Evolutionary conservation across 805 yeast genomes (phyloP), one percentile per base, ranked within the genome.

Genomic region (Saccharomycopsis capsularis): DNA sequence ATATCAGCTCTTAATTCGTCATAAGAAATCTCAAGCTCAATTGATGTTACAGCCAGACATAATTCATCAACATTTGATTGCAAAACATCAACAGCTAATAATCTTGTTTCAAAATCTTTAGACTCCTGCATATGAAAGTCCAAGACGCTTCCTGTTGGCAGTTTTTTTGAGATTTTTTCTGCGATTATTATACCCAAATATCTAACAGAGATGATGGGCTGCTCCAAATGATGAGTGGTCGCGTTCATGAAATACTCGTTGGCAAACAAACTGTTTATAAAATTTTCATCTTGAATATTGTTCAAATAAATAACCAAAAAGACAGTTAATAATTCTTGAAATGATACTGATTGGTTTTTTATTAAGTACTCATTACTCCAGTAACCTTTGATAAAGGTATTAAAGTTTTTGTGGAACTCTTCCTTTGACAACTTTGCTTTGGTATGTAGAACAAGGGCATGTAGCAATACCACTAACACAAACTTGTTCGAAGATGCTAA

Each of bases 101-200:
- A 30, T 15, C 25, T 27, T 36, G 38, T 23, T 19, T 47, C 50
- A 37, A 19, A 52, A 4, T 29, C 39, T 16, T 42, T 42, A 4
- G 50, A 25, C 5, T 42, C 40, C 13, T 36, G 24, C 22, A 52
- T 48, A n/a, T 52, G 25, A 41, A 52, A 52, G 16, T 52, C 48
- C 22, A 52, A 42, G 1, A 19, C 39, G 4, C 24, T 23, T 9
- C 39, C 19, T 35, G 25, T 30, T 29, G 9, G 13, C 9, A 11
- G 22, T 25, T 24, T 32, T 47, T 2, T 48, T 21, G 47, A 37
- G 21, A 53, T 30, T 32, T 39, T 43, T 27, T 53, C 52, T 34
- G 51, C 44, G 13, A 53, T 36, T 4, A 53, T 25, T 4, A 53
- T 47, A 13, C 56, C 56, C 41, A 50, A 30, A 24, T n/a, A 47